phyloP scores from a whole-genome alignment of 805 yeast species.

The Limtongozyma cylindracea region DNA sequence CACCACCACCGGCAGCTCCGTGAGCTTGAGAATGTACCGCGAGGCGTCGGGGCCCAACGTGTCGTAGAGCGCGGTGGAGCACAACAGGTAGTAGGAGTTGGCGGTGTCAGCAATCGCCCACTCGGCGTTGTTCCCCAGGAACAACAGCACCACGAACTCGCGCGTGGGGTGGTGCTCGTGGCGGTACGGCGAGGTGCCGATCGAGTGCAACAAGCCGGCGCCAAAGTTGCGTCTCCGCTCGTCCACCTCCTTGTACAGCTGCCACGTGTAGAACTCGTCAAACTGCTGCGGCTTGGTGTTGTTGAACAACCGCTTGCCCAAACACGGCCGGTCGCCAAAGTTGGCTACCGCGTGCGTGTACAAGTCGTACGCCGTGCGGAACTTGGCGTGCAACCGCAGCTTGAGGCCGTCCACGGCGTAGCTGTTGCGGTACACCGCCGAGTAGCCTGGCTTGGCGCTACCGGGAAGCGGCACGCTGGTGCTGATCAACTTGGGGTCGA shows the following conservation, averaged over 20 bases:
- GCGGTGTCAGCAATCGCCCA: constrained; percentile 13
- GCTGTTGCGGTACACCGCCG: constrained; percentile 22
- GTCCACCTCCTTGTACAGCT: constrained; percentile 8
- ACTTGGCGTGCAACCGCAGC: constrained; percentile 13
- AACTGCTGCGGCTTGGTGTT: constrained; percentile 6
- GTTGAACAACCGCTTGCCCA: constrained; percentile 16
- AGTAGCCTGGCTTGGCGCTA: constrained; percentile 15
- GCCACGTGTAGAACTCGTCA: constrained; percentile 9
- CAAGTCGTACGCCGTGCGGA: constrained; percentile 17
- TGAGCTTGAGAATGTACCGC: constrained; percentile 8
- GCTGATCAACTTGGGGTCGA: no score
- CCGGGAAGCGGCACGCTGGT: constrained; percentile 17
- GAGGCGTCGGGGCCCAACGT: constrained; percentile 13
- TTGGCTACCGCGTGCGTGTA: constrained; percentile 15
- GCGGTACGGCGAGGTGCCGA: constrained; percentile 4
- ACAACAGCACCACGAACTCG: constrained; percentile 9
- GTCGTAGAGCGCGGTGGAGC: constrained; percentile 15
- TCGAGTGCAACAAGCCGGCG: constrained; percentile 11
- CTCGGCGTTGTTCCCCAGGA: constrained; percentile 10
- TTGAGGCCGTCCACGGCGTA: constrained; percentile 8
- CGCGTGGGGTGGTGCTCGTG: constrained; percentile 4
- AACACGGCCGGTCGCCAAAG: constrained; percentile 12
- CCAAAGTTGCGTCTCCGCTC: constrained; percentile 10
- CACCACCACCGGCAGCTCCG: constrained; percentile 5
- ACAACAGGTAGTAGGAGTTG: constrained; percentile 8